Base-by-base conservation (phyloP, 2,329 filamentous ascomycete species). In the Diaporthe sp. region DNA sequence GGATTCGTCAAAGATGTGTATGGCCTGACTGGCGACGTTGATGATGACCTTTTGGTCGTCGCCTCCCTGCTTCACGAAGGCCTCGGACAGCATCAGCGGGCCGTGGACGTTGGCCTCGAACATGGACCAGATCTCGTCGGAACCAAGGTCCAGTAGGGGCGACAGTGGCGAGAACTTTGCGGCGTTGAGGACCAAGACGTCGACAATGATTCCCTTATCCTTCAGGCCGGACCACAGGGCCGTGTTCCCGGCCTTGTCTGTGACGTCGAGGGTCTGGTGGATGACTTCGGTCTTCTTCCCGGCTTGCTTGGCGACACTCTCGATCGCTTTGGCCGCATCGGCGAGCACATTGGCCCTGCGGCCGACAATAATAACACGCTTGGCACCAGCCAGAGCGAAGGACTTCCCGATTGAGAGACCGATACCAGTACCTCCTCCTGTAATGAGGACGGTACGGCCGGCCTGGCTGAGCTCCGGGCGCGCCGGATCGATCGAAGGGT, bases 21-120 rank as follows among this genome's bases (percentile, higher is more conserved):
- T 75, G 49, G 76, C 72, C 17, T 58, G 37, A 2, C 70, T 73
- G 49, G 74, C 49, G n/a, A 75, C 74, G 19, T 75, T 73, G 53
- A 75, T 46, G 31, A 75, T 49, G 19, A 49, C 59, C 49, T 55
- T 67, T 4, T 17, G 65, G 13, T 15, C 51, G 9, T 74, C 59
- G n/a, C 72, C 62, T 9, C 42, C 34, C 65, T 80, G 79, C 62
- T 78, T 77, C n/a, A 39, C 46, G 19, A 79, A 77, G 2, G 44
- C 59, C 42, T 79, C 74, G 1, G 74, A 31, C 31, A 79, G 39
- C 61, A 72, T n/a, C 12, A 79, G 69, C 25, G 77, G 74, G 22
- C 68, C 77, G 42, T 72, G 67, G 57, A 80, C 76, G 70, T 80
- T 79, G 71, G 72, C 73, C 37, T 78, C 76, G 44, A 78, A 77